Evolutionary conservation across 2,329 filamentous ascomycete species (phyloP), one percentile per base, ranked within the genome.

Genomic region (Davidsoniella neocaledoniae): DNA sequence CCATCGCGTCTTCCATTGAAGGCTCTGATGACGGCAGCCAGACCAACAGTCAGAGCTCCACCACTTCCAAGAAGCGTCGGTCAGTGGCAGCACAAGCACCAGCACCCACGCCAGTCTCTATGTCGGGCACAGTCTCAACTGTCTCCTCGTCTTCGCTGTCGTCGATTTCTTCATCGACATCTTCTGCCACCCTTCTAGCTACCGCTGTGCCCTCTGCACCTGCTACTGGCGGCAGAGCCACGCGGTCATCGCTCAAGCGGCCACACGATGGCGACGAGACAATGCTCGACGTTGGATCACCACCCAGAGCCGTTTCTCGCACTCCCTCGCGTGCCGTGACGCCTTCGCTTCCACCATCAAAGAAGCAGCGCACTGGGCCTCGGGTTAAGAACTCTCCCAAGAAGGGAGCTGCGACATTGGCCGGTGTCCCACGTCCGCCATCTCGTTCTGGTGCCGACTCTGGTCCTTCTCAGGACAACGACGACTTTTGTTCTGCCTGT

Each of bases 401-500:
- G 68, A 86, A 83, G 67, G 82, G 81, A 63, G 71, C 72, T 54
- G 76, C 78, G 57, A 76, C 77, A 56, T 74, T 78, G 57, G 80
- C 79, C 61, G 83, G 81, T 58, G 71, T 84, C 61, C 74, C 81
- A 60, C 76, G 77, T 58, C 66, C 70, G 57, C 72, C 72, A 67
- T 78, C 77, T 23, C 40, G 49, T 17, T 40, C 39, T 7, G 49
- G 45, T 6, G 38, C 19, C 12, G 52, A 49, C 16, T 10, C 33
- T 8, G 46, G 39, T 9, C 25, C 39, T 56, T 70, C 71, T 52
- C 70, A 74, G 69, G 82, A 94, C 55, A 94, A 94, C 63, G 86
- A 91, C 63, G 90, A 96, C 63, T 82, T 83, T 60, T 98, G 90
- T 68, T 81, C 81, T 54, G 79, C 86, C 43, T 98, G 91, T 66